These are phyloP conservation scores for Apocynum venetum DNA, from an alignment of 257 asterid species.

Conservation along the genomic window DNA sequence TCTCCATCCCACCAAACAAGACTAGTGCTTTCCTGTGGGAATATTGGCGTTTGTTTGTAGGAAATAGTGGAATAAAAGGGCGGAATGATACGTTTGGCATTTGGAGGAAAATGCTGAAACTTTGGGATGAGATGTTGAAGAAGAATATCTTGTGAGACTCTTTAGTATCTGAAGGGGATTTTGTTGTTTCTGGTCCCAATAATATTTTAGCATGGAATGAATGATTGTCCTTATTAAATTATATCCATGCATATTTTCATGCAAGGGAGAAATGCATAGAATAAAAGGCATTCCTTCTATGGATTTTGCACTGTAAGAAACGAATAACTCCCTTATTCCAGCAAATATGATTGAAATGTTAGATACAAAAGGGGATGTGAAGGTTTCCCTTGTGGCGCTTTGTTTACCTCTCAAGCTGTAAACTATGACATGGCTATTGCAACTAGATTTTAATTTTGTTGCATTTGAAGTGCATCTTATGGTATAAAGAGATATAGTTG, in stretches of 20 bases:
- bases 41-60: background rate
- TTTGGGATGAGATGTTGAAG: background rate
- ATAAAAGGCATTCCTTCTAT: background rate
- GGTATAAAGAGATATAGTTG: background rate
- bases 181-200: background rate
- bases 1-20: background rate
- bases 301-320: background rate
- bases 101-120: background rate
- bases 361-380: background rate
- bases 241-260: background rate
- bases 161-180: background rate
- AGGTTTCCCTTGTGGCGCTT: background rate
- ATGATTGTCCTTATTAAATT: background rate
- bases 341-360: background rate
- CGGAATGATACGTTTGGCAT: background rate
- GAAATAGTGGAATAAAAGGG: background rate
- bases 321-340: background rate
- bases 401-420: background rate
- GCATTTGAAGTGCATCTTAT: background rate
- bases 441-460: background rate
- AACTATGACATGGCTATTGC: background rate
- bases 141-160: background rate
- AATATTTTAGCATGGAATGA: background rate
- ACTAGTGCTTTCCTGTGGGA: background rate
- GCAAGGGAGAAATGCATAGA: background rate